Evolutionary conservation across 1,284 basidiomycete species (phyloP), one percentile per base, ranked within the genome.

Genomic region (Fistulina hepatica): DNA sequence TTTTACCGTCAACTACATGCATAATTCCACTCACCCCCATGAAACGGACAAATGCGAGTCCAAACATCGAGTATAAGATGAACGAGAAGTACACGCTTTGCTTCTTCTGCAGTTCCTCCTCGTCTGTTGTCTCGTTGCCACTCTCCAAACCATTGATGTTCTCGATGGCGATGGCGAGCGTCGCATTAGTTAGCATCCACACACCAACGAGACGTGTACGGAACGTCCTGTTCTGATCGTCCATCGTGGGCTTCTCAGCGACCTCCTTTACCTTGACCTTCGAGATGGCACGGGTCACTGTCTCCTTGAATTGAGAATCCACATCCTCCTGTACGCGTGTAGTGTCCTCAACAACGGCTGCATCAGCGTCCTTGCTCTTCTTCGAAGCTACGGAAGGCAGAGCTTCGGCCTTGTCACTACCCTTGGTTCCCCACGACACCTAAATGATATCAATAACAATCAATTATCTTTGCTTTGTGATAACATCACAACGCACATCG

Each of bases 371-470:
- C 55, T 88, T 86, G 25, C 67, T 64, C 58, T 91, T 90, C 46
- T 78, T 82, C 6, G 82, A 92, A 10, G 78, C 85, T 33, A 95
- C 79, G 0, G 89, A 85, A 0, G 93, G 94, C n/a, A 97, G 65
- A 2, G 84, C 84, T 50, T 97, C 93, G 0, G 80, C 91, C 58
- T 94, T 93, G 64, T 97, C 94, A 41, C 86, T 90, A 36, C 93
- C 93, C 61, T 94, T 94, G 8, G 91, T 95, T 61, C 91, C 90
- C 91, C 90, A 91, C 22, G 81, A 86, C 15, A 85, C 78, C 76
- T 80, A 44, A 17, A 47, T 35, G 41, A 36, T 34, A 41, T 43
- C 36, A 44, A 23, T 31, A 24, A 52, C 31, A 48, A 33, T 8
- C 21, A 15, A 5, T 33, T 24, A 13, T 3, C n/a, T n/a, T n/a